Percentiles rank a stretch among this genome's conserved stretches.
Conservation (phyloP, 106 monocot species). For the Vanilla planifolia region DNA sequence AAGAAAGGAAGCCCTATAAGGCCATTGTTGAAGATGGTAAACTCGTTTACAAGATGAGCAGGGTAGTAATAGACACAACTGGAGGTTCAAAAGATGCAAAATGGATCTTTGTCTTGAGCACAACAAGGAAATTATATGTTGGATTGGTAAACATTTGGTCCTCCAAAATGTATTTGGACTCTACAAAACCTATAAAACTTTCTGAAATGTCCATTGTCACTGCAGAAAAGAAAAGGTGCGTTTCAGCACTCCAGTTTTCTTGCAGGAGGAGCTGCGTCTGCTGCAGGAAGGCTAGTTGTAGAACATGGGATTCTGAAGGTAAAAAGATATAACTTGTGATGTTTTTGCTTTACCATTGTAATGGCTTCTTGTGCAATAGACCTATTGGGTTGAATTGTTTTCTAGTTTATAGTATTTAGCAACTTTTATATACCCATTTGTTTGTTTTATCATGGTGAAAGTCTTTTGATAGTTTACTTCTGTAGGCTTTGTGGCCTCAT, state of each 20-base stretch:
- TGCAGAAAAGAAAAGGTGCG: slow-evolving; percentile 77
- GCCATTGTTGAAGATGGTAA: slow-evolving; percentile 13
- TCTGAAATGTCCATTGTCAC: background rate
- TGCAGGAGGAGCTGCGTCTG: background rate
- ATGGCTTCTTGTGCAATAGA: no score
- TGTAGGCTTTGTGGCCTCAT: slow-evolving; percentile 87
- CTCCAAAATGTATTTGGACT: background rate
- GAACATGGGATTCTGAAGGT: slow-evolving; percentile 32
- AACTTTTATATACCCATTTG: no score
- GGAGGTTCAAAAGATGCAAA: slow-evolving; percentile 11
- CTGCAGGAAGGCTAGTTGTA: slow-evolving; percentile 49
- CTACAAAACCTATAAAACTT: background rate
- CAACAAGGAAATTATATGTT: slow-evolving; percentile 53
- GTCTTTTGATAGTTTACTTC: background rate
- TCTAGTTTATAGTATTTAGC: no score
- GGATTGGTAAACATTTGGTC: slow-evolving; percentile 38
- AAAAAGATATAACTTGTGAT: background rate
- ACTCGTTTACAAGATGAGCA: slow-evolving; percentile 10
- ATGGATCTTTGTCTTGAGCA: slow-evolving; percentile 85
- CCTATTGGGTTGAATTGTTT: no score
- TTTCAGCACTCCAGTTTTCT: background rate
- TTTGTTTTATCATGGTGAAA: background rate
- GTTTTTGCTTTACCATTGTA: background rate
- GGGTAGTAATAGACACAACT: slow-evolving; percentile 7
- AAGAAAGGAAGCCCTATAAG: slow-evolving; percentile 15